Conservation (phyloP, 2,329 filamentous ascomycete species). For the Didymella glomerata region DNA sequence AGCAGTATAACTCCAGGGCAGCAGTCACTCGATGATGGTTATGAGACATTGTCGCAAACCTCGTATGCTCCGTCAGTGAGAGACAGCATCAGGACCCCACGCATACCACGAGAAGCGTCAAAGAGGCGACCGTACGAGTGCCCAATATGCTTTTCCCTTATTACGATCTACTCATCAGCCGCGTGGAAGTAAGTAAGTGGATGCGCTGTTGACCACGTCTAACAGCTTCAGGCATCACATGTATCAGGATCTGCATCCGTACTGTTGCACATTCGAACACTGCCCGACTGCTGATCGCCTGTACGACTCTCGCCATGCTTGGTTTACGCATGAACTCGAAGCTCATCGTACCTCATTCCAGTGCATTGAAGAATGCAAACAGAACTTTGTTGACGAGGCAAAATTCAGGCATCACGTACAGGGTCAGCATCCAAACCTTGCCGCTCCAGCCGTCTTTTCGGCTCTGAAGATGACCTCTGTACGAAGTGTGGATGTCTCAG, state of each 20-base stretch:
- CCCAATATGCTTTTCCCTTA: constrained; percentile 41
- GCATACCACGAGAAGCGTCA: constrained; percentile 32
- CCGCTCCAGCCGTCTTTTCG: background rate
- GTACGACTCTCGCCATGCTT: constrained; percentile 31
- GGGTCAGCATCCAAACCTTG: background rate
- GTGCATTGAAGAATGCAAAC: constrained; percentile 22
- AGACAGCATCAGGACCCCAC: constrained; percentile 32
- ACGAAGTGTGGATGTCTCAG: background rate
- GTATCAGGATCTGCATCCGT: constrained; percentile 37
- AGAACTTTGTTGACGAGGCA: background rate
- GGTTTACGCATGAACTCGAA: constrained; percentile 37
- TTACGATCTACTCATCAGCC: constrained; percentile 26
- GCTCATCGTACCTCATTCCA: constrained; percentile 31
- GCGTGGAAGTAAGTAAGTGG: constrained; percentile 33
- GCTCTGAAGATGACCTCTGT: background rate
- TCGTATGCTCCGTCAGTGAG: constrained; percentile 39
- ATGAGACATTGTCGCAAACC: constrained; percentile 36
- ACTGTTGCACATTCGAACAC: constrained; percentile 35
- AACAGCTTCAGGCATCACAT: constrained; percentile 27
- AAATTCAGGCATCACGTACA: background rate
- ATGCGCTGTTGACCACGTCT: too few species aligned
- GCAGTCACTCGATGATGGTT: constrained; percentile 18
- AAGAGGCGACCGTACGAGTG: constrained; percentile 42
- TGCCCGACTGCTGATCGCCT: constrained; percentile 34
- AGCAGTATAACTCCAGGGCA: too few species aligned